Evolutionary conservation across 2,329 filamentous ascomycete genomes (phyloP).

Genomic region (Tolypocladium amazonense): DNA sequence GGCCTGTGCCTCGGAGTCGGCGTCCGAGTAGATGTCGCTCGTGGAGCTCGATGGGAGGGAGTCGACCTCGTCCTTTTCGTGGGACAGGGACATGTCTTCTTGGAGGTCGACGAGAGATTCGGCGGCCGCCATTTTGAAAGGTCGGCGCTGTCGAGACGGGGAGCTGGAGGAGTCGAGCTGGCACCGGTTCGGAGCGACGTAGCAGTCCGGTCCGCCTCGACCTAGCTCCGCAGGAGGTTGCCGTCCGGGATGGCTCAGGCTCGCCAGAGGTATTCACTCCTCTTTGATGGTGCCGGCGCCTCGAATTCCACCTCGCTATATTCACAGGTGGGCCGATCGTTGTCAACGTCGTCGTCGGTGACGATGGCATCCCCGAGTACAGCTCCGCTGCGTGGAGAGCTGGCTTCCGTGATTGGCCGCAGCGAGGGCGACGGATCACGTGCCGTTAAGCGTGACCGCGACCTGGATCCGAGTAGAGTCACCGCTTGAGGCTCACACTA

Average conservation of each 20-base stretch:
- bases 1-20: constrained; percentile 74
- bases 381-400: background rate
- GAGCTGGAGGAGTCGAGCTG: background rate
- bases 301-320: background rate
- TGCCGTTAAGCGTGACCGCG: background rate
- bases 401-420: background rate
- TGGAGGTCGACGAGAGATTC: constrained; percentile 41
- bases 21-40: constrained; percentile 45
- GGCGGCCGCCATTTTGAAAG: constrained; percentile 20
- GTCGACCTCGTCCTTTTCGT: constrained; percentile 49
- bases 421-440: background rate
- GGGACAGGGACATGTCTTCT: constrained; percentile 33
- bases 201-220: background rate
- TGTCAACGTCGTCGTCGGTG: background rate
- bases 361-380: background rate
- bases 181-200: background rate
- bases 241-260: background rate
- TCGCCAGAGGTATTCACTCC: background rate
- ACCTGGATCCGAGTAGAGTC: background rate
- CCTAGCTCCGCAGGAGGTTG: background rate
- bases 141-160: background rate
- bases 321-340: background rate
- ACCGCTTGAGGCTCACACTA: background rate
- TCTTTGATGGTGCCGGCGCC: background rate
- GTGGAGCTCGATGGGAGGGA: constrained; percentile 53